These are phyloP conservation scores for Bondarzewia mesenterica DNA, from an alignment of 1,284 basidiomycete species.

Conservation along the genomic window DNA sequence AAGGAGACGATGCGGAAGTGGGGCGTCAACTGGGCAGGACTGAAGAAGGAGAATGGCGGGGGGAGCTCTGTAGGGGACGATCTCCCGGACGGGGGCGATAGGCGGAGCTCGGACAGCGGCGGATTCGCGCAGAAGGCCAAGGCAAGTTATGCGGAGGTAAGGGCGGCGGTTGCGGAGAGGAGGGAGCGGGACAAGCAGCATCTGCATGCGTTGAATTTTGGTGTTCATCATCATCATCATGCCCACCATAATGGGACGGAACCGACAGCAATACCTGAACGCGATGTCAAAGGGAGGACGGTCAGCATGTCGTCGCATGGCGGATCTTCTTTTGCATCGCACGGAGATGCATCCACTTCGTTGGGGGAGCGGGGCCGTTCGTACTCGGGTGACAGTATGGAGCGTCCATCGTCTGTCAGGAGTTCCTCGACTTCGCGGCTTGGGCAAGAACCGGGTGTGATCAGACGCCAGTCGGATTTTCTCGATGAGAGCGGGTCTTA, in stretches of 20 bases:
- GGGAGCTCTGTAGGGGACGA: background rate
- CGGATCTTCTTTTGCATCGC: constrained; percentile 9
- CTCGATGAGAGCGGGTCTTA: no score
- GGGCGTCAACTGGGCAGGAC: constrained; percentile 70
- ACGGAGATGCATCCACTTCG: constrained; percentile 16
- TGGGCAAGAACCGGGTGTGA: background rate
- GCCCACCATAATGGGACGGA: no score
- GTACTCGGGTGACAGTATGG: background rate
- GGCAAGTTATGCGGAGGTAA: constrained; percentile 61
- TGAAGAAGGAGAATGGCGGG: constrained; percentile 41
- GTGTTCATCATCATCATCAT: no score
- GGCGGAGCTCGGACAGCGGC: constrained; percentile 30
- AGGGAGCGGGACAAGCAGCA: constrained; percentile 43
- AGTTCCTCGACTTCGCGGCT: background rate
- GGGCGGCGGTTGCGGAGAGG: constrained; percentile 60
- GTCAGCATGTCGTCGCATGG: constrained; percentile 20
- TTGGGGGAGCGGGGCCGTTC: constrained; percentile 12
- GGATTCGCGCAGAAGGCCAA: constrained; percentile 32
- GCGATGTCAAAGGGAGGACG: constrained; percentile 20
- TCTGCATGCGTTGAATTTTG: no score
- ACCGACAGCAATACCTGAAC: constrained; percentile 28
- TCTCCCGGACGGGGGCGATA: constrained; percentile 33
- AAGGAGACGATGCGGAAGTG: constrained; percentile 85
- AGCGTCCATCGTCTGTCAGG: background rate
- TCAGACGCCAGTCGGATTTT: background rate